These are phyloP conservation scores for Sutorius eximius DNA, from an alignment of 1,284 basidiomycete species.

Conservation along the genomic window DNA sequence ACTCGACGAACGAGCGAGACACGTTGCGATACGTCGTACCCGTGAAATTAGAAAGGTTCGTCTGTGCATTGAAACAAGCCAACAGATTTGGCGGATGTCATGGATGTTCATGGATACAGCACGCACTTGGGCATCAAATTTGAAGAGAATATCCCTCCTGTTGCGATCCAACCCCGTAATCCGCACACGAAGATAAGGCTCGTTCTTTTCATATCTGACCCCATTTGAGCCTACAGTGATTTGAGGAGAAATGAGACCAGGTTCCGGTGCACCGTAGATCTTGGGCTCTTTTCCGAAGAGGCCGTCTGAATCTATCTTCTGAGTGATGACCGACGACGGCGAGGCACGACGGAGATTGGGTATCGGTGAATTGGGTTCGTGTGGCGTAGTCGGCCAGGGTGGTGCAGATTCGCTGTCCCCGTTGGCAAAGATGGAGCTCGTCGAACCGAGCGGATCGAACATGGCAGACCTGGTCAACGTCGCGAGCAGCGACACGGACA, in stretches of 20 bases:
- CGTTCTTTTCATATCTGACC: slow-evolving; percentile 65
- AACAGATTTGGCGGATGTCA: neutral
- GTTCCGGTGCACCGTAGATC: slow-evolving; percentile 80
- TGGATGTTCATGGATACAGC: neutral
- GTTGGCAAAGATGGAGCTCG: slow-evolving; percentile 43
- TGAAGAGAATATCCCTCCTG: slow-evolving; percentile 86
- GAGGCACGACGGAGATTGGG: slow-evolving; percentile 50
- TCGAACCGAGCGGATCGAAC: slow-evolving; percentile 57
- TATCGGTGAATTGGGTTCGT: slow-evolving; percentile 48
- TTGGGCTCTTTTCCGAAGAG: slow-evolving; percentile 75
- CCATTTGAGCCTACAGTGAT: slow-evolving; percentile 65
- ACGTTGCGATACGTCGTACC: slow-evolving; percentile 88
- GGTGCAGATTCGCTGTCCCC: slow-evolving; percentile 42
- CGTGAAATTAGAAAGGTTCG: slow-evolving; percentile 88
- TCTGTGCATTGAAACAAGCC: slow-evolving; percentile 49
- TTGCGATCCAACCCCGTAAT: slow-evolving; percentile 91
- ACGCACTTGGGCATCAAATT: slow-evolving; percentile 88
- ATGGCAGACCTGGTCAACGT: slow-evolving; percentile 29
- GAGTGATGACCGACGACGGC: slow-evolving; percentile 38
- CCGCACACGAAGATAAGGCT: slow-evolving; percentile 83
- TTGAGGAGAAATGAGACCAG: slow-evolving; percentile 75
- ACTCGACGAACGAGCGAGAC: slow-evolving; percentile 88
- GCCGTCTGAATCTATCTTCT: slow-evolving; percentile 51
- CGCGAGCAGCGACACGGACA: neutral
- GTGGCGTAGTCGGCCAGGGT: slow-evolving; percentile 63